These are phyloP conservation scores for barrel medic (Medicago truncatula) DNA, from an alignment of 306 rosid species.

Conservation along the genomic window MtrunA17r5.0-ANR NC_053043.1:47837501-47838000, in stretches of 20 bases:
- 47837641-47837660: conserved; percentile 1
- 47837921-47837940: neutral
- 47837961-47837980: neutral
- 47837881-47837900: neutral
- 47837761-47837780: conserved; percentile 95
- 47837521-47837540: conserved; percentile 43
- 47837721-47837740: conserved; percentile 70
- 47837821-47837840: neutral
- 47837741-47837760: conserved; percentile 97
- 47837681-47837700: conserved; percentile 86
- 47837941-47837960: conserved; percentile 9
- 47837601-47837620: conserved; percentile 6
- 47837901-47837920: neutral
- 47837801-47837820: neutral
- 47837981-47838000: conserved; percentile 26
- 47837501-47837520: conserved; percentile 45
- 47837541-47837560: conserved; percentile 41
- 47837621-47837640: conserved; percentile 39
- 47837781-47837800: conserved; percentile 71
- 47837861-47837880: neutral
- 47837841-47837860: neutral
- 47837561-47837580: conserved; percentile 44
- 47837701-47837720: conserved; percentile 85
- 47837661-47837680: conserved; percentile 56
- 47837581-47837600: neutral